Evolutionary conservation across 352 stramenopile genomes (phyloP), one percentile per base, ranked within the genome.

Genomic region (Phytophthora tentaculata): DNA sequence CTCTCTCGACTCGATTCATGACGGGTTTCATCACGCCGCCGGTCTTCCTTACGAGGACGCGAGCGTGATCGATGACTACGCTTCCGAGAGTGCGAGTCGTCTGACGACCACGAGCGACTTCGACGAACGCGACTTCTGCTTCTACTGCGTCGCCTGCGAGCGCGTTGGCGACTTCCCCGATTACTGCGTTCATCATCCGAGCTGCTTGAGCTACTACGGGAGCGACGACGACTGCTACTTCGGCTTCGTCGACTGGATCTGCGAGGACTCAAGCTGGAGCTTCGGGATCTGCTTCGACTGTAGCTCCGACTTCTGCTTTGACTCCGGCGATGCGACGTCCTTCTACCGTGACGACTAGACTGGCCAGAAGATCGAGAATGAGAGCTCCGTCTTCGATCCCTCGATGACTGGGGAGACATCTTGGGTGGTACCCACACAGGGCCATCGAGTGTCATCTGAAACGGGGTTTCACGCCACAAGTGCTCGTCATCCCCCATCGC

Each of bases 361-460:
- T 37, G 50, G n/a, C 64, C 48, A 61, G 51, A 67, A 9, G 58
- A 76, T 54, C 51, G 49, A 37, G 73, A 84, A 26, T 66, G 41
- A 7, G 76, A 79, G 7, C 32, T 48, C 12, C 26, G 51, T 1
- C 44, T 76, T 44, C 61, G 64, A 9, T 43, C 57, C 26, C 28
- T 62, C 16, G 57, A 47, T 24, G 51, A 32, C 4, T 28, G 60
- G 16, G 50, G 7, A 19, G 69, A 70, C n/a, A 79, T 48, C 52
- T 71, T 59, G 10, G 86, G 84, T 23, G 86, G 84, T 13, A 90
- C 28, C 84, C 86, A 94, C n/a, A 90, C 29, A 9, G 80, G 60
- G 0, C 81, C 84, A 22, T 87, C 68, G 2, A 54, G 28, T 5
- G 71, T 81, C 84, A 94, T 94, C 53, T 88, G 79, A 32, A 92